These are phyloP conservation scores for Rhizopogon salebrosus DNA, from an alignment of 768 basidiomycete species.

Conservation along the genomic window DNA sequence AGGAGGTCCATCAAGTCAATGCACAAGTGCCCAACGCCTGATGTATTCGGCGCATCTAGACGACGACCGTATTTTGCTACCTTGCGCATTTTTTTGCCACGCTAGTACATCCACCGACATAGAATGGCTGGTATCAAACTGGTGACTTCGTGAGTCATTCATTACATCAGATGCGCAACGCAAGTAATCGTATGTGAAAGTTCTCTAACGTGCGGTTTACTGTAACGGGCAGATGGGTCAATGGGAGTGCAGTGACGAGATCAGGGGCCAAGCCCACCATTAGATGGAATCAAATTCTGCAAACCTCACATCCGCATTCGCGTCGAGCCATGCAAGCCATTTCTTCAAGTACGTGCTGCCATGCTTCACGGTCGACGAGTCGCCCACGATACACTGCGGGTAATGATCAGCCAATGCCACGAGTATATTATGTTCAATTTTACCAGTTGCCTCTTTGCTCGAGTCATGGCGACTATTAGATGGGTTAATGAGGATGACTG, in stretches of 20 bases:
- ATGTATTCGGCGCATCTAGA: no score
- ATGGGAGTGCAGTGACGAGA: background rate
- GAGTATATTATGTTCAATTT: slow-evolving; percentile 21
- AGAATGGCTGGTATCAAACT: no score
- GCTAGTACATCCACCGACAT: no score
- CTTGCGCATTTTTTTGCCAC: no score
- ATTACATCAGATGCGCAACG: no score
- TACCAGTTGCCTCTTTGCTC: slow-evolving; percentile 84
- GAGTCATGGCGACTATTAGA: slow-evolving; percentile 80
- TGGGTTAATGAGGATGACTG: background rate
- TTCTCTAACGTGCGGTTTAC: no score
- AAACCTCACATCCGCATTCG: slow-evolving; percentile 85
- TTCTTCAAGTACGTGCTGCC: slow-evolving; percentile 80
- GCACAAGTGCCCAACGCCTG: no score
- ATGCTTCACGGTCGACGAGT: slow-evolving; percentile 85
- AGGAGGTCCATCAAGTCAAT: no score
- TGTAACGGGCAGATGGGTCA: no score
- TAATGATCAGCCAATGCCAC: background rate
- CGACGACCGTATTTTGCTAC: no score
- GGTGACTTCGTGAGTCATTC: no score
- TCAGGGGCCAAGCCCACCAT: background rate
- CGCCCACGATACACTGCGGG: slow-evolving; percentile 82
- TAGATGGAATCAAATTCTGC: slow-evolving; percentile 55
- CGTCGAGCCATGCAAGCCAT: slow-evolving; percentile 91
- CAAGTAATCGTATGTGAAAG: no score